These are phyloP conservation scores for Sclerospora graminicola DNA, from an alignment of 352 stramenopile genomes.

Conservation along the genomic window DNA sequence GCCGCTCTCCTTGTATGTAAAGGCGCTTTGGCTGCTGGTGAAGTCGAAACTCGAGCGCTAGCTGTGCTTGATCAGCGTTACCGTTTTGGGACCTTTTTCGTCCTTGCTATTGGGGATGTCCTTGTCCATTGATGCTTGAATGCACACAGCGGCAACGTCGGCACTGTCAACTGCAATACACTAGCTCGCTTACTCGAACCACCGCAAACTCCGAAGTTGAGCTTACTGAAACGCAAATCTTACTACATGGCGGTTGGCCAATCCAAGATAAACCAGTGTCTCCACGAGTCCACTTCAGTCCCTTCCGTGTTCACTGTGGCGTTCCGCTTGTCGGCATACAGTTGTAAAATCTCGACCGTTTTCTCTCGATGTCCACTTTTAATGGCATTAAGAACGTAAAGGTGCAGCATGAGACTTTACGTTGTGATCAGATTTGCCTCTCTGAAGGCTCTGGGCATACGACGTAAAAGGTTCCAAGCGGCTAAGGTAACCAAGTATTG, in stretches of 20 bases:
- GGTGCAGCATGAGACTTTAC: too few relatives aligned
- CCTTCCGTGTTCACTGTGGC: constrained; percentile 19
- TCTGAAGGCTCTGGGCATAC: constrained; percentile 91
- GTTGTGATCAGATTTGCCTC: constrained; percentile 91
- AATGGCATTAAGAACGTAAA: constrained; percentile 72
- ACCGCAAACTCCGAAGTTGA: too few relatives aligned
- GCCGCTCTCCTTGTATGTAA: constrained; percentile 10
- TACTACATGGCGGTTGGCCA: neutral
- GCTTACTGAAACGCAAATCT: too few relatives aligned
- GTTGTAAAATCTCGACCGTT: constrained; percentile 63
- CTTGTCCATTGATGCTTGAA: too few relatives aligned
- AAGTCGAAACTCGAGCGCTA: constrained; percentile 7
- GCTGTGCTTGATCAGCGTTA: constrained; percentile 1
- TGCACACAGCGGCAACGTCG: neutral
- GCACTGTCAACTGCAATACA: too few relatives aligned
- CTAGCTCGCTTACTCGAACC: neutral
- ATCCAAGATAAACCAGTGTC: constrained; percentile 66
- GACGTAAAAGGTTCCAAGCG: constrained; percentile 97
- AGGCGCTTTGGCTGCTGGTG: constrained; percentile 10
- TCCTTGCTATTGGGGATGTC: constrained; percentile 15
- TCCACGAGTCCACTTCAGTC: constrained; percentile 38
- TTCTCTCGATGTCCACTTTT: constrained; percentile 62
- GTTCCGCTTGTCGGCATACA: constrained; percentile 55
- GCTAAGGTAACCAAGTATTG: constrained; percentile 98
- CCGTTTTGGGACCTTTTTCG: constrained; percentile 1